These are phyloP conservation scores for Hortiboletus campestris DNA, from an alignment of 768 basidiomycete species.

Conservation along the genomic window DNA sequence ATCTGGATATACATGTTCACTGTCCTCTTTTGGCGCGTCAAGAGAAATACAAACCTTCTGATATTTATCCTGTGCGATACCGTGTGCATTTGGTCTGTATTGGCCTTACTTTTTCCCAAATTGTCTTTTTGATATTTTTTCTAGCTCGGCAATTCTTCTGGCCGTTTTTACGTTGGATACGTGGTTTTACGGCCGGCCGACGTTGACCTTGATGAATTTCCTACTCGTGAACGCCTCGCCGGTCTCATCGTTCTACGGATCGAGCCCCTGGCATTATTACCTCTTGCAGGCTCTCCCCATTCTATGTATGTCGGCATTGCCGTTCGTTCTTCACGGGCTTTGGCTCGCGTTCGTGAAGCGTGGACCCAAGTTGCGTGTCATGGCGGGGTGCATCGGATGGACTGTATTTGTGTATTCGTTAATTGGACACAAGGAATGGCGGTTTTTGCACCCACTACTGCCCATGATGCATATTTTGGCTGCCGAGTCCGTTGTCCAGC, in stretches of 20 bases:
- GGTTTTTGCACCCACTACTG: constrained; percentile 90
- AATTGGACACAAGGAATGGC: constrained; percentile 95
- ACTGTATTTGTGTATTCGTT: constrained; percentile 70
- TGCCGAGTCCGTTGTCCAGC: constrained; percentile 63
- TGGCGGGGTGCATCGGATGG: constrained; percentile 58
- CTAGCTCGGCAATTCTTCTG: constrained; percentile 21
- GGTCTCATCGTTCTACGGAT: constrained; percentile 91
- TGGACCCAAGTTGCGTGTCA: constrained; percentile 35
- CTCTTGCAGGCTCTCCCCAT: constrained; percentile 83
- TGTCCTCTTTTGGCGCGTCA: constrained; percentile 54
- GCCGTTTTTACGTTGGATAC: constrained; percentile 58
- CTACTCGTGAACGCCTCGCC: constrained; percentile 76
- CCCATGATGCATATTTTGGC: constrained; percentile 82
- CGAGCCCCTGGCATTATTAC: constrained; percentile 87
- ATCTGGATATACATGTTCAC: constrained; percentile 77
- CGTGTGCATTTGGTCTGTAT: constrained; percentile 44
- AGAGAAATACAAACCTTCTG: constrained; percentile 33
- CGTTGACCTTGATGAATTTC: constrained; percentile 82
- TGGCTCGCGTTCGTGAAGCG: constrained; percentile 34
- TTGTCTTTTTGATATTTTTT: constrained; percentile 5
- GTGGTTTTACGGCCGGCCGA: constrained; percentile 61
- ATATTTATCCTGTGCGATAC: constrained; percentile 39
- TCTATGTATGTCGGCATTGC: constrained; percentile 68
- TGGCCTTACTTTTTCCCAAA: constrained; percentile 1
- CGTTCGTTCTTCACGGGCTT: constrained; percentile 66